A percentile compares a stretch with the other conserved stretches of the same genome.
Conservation (phyloP, 2,329 filamentous ascomycete genomes). For the Didymella exigua region DNA sequence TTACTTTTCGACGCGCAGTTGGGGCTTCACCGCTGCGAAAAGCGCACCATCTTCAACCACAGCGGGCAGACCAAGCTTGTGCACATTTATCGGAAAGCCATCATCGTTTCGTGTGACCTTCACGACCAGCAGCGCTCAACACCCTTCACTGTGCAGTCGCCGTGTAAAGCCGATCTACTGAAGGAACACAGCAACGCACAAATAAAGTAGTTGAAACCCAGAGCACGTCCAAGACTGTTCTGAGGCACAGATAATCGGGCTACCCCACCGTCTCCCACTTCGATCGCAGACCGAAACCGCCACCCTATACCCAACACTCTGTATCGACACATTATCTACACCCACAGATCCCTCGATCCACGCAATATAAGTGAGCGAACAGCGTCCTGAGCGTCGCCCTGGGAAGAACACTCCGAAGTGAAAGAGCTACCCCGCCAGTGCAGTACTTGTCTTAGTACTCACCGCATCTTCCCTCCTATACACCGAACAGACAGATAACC, state of each 20-base stretch:
- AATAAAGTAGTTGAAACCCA: background rate
- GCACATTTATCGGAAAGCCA: constrained; percentile 19
- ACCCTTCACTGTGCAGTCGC: constrained; percentile 8
- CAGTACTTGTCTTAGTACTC: constrained; percentile 9
- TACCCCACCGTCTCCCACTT: constrained; percentile 27
- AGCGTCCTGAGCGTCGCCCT: background rate
- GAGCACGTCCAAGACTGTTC: background rate
- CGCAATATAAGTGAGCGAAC: background rate
- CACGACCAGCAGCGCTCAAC: constrained; percentile 8
- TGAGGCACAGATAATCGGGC: background rate
- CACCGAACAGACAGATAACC: constrained; percentile 6
- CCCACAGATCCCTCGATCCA: background rate
- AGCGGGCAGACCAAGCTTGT: constrained; percentile 17
- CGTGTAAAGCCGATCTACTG: background rate
- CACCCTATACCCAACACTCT: constrained; percentile 6
- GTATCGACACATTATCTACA: background rate
- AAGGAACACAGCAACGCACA: background rate
- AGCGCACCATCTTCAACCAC: background rate
- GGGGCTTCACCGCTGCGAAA: background rate
- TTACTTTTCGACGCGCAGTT: background rate
- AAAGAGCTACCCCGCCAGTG: constrained; percentile 7
- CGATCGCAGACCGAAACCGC: constrained; percentile 15
- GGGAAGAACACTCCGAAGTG: background rate
- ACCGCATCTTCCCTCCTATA: background rate
- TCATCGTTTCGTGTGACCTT: constrained; percentile 20